Conservation (phyloP, 2,329 filamentous ascomycete species). For the Trichoderma hamatum region DNA sequence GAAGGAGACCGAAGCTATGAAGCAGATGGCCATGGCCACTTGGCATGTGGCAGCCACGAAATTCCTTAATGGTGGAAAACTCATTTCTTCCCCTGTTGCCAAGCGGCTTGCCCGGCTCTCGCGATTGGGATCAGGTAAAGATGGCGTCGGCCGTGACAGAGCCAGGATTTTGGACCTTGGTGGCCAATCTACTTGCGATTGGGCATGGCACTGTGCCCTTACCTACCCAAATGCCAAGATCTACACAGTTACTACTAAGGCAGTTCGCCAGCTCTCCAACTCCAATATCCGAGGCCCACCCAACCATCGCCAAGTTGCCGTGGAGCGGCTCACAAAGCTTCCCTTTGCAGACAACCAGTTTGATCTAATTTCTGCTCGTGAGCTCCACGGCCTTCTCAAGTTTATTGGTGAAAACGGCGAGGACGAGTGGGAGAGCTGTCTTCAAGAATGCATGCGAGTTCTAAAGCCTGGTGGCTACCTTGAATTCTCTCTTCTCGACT, state of each 20-base stretch:
- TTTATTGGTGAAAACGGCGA: conserved; percentile 66
- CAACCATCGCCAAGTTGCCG: conserved; percentile 84
- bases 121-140: conserved; percentile 48
- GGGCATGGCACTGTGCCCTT: conserved; percentile 91
- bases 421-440: conserved; percentile 86
- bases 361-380: conserved; percentile 86
- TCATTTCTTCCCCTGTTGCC: conserved; percentile 66
- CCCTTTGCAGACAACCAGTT: conserved; percentile 88
- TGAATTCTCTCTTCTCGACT: conserved; percentile 88
- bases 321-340: conserved; percentile 75
- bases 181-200: conserved; percentile 83
- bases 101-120: conserved; percentile 63
- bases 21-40: conserved; percentile 65
- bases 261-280: conserved; percentile 70
- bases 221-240: conserved; percentile 84
- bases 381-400: conserved; percentile 83
- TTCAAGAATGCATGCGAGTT: conserved; percentile 84
- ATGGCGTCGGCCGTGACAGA: conserved; percentile 54
- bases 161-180: conserved; percentile 82
- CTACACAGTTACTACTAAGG: conserved; percentile 81
- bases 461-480: conserved; percentile 92
- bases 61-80: conserved; percentile 64
- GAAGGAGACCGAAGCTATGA: conserved; percentile 78
- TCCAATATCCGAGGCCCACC: conserved; percentile 77
- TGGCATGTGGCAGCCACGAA: conserved; percentile 66